Evolutionary conservation across 805 yeast genomes (phyloP), one percentile per base, ranked within the genome.

Genomic region (Kuraishia cidri): DNA sequence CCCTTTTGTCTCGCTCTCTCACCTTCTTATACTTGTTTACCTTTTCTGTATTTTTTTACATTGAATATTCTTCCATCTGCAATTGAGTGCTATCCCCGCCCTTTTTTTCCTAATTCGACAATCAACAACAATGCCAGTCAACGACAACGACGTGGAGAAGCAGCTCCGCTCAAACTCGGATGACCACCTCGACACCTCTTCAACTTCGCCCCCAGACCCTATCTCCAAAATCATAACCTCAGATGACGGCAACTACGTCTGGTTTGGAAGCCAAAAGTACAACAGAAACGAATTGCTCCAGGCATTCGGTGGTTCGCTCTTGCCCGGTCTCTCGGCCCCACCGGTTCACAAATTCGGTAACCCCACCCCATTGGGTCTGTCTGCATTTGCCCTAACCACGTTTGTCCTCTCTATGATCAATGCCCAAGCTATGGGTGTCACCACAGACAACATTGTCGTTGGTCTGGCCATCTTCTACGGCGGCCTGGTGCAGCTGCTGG

Each of bases 221-320:
- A 19, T 29, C 13, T 25, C 26, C 5, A 29, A 23, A 11, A 29
- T 29, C 19, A 10, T 10, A 12, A 29, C 32, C 25, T 29, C 32
- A 18, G 32, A 29, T 14, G 79, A 75, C 44, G 75, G 75, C 26
- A 80, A 79, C 29, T 77, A 73, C 49, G 64, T 85, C 36, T 73
- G 63, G 40, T 71, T 85, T 42, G 95, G 95, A 4, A 68, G 75
- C 45, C 76, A 79, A 40, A 77, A 71, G 52, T 85, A 79, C 39
- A 63, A 73, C 35, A 72, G 68, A 44, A 53, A 64, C 32, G 88
- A 81, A 31, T 62, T 81, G 36, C 57, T 62, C 32, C 55, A 56
- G 17, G 90, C 90, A 2, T 81, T 81, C 42, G 95, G 94, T 54
- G 95, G 95, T 77, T 67, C 81, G 13, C 60, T 82, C 50, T 76